These are phyloP conservation scores for Arxiozyma slooffiae DNA, from an alignment of 1,139 yeast species.

Conservation along the genomic window DNA sequence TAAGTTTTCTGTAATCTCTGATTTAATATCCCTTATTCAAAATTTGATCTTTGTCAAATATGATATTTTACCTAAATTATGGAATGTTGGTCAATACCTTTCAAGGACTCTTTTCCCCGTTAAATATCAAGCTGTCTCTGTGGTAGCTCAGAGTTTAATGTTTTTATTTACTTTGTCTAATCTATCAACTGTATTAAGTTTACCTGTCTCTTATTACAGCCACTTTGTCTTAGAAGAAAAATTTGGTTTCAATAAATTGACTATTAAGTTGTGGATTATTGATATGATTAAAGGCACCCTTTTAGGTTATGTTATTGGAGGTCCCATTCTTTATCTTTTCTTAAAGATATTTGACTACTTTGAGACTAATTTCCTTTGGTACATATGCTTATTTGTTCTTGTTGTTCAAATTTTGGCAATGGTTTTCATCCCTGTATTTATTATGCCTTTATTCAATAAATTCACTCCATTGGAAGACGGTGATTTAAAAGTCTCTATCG, in stretches of 20 bases:
- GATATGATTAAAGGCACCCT: slow-evolving; percentile 57
- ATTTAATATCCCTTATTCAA: slow-evolving; percentile 43
- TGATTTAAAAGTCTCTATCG: slow-evolving; percentile 72
- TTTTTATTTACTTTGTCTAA: slow-evolving; percentile 47
- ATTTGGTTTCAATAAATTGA: slow-evolving; percentile 85
- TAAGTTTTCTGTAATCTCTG: slow-evolving; percentile 52
- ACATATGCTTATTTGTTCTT: slow-evolving; percentile 63
- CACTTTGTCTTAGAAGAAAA: slow-evolving; percentile 86
- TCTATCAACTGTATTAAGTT: slow-evolving; percentile 41
- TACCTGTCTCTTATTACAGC: slow-evolving; percentile 66
- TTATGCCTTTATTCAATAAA: slow-evolving; percentile 87
- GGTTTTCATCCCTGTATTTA: slow-evolving; percentile 68
- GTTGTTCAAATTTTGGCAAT: slow-evolving; percentile 62
- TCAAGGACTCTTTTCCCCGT: slow-evolving; percentile 38
- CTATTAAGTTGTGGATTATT: slow-evolving; percentile 56
- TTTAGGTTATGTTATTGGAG: slow-evolving; percentile 50
- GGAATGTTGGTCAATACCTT: slow-evolving; percentile 37
- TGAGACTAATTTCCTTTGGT: slow-evolving; percentile 72
- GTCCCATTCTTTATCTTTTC: slow-evolving; percentile 65
- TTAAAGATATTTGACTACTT: slow-evolving; percentile 71
- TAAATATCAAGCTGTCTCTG: slow-evolving; percentile 35
- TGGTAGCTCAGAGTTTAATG: slow-evolving; percentile 57
- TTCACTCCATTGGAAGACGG: slow-evolving; percentile 87
- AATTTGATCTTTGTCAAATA: slow-evolving; percentile 49
- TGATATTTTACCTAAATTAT: slow-evolving; percentile 60